Evolutionary conservation across 768 basidiomycete species (phyloP), one percentile per base, ranked within the genome.

Genomic region (Boletus bicolor): DNA sequence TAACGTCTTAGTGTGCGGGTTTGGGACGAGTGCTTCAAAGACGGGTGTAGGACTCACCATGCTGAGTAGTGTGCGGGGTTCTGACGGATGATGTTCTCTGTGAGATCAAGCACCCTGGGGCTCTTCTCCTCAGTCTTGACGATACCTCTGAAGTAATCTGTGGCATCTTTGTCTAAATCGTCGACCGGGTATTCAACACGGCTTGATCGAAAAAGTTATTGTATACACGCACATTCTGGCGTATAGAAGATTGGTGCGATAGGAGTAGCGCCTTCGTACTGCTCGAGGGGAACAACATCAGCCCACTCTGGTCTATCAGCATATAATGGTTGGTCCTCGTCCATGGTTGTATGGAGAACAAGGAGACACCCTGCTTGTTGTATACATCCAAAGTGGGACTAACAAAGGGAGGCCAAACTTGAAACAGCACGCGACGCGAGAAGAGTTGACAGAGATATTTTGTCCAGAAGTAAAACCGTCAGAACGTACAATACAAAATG

Each of bases 11-110:
- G 32, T 34, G 28, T 19, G 9, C 24, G 30, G 4, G 47, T 42
- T 49, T n/a, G 45, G 46, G 44, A 55, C 48, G 42, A 7, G 43
- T 46, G 24, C 12, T 41, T 24, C 24, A 19, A 32, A 45, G 49
- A 35, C 7, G 37, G 56, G 32, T 48, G 50, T 7, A 43, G 21
- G 19, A 24, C 85, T 56, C 68, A 94, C 96, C 97, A 99, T 62
- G 95, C 93, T 49, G 94, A 89, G 68, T 98, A 99, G 68, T 98
- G 97, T 1, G 92, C 93, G 6, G 97, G 95, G 69, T 99, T 99
- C 72, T 89, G 76, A 28, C 87, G 80, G 60, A 99, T 96, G 64
- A 98, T 84, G 38, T 76, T 77, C 72, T 96, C 91, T 0, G 97
- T 99, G 32, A 99, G 78, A 62, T 88, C 82, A 50, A 99, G 81